Base-by-base conservation (phyloP, 306 rosid genomes). In the Gillenia trifoliata region DNA sequence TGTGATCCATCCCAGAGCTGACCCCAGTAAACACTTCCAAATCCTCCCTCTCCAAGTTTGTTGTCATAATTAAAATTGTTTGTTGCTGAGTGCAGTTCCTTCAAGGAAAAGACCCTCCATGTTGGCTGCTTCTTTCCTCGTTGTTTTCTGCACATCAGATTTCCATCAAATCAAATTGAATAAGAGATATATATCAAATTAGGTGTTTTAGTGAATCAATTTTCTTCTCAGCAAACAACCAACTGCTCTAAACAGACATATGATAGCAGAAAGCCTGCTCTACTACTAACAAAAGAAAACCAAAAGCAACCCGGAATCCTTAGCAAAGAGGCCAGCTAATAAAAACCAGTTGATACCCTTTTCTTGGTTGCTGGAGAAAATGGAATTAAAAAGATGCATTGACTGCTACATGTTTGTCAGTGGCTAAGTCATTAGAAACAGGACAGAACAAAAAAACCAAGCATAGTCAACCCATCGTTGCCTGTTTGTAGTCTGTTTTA, bases 1-100 rank as follows among this genome's bases (percentile, higher is more conserved):
- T 94, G 99, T 2, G 99, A 90, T 85, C 99, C 99, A 84, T 94
- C 99, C 97, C 97, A 92, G 30, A 94, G 99, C 89, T 94, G 99
- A 67, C 99, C 99, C 99, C 99, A 92, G 79, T 94, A 94, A 25
- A 94, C 97, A 74, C 99, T 94, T 64, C 99, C 99, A 66, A 92
- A 94, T 50, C 95, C 97, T 11, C 99, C 99, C 86, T 94, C 99
- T 26, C 99, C 99, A n/a, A 94, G 96, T 80, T 94, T 94, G 89
- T 94, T 94, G 74, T 94, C 99, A 63, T 92, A 94, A 83, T 94
- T 94, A 76, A 94, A 94, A 78, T 90, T 94, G 83, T 94, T 94
- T 64, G 99, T 94, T 16, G 99, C 99, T 0, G 97, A 86, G 66
- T 88, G 97, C 17, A 94, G 85, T 79, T 94, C 99, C 89, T 92